phyloP scores from a whole-genome alignment of 257 asterid species.

The Nemophila menziesii region DNA sequence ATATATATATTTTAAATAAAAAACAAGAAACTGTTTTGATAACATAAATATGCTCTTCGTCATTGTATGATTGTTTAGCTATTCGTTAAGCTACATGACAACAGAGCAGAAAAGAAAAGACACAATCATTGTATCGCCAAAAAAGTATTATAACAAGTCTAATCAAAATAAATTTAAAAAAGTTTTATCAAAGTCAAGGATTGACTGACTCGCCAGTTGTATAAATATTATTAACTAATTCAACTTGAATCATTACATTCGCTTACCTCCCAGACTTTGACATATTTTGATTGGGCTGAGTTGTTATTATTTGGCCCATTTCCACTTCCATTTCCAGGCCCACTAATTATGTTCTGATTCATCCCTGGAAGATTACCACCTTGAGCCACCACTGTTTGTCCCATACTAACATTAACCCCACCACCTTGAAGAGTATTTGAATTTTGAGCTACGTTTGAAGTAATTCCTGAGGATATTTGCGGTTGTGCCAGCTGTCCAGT shows the following conservation, averaged over 20 bases:
- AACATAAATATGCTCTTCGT: no score
- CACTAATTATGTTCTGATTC: conserved; percentile 52
- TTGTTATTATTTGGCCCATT: no score
- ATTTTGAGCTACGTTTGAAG: conserved; percentile 36
- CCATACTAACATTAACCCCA: background rate
- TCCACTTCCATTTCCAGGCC: no score
- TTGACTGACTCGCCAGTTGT: background rate
- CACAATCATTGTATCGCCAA: no score
- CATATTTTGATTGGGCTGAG: conserved; percentile 68
- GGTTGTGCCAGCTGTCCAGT: conserved; percentile 36
- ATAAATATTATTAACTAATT: background rate
- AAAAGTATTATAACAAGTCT: no score
- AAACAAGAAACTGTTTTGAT: no score
- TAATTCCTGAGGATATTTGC: no score
- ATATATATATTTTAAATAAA: no score
- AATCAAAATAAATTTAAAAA: no score
- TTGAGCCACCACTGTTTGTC: background rate
- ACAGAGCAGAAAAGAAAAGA: no score
- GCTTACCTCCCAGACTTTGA: conserved; percentile 93
- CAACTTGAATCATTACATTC: conserved; percentile 4
- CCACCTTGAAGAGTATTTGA: conserved; percentile 21
- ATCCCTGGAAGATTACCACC: conserved; percentile 50
- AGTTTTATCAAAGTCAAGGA: background rate
- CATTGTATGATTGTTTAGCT: no score
- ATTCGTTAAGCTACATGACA: no score